Conservation (phyloP, 257 asterid genomes). For the Solanum stenotomum region DNA sequence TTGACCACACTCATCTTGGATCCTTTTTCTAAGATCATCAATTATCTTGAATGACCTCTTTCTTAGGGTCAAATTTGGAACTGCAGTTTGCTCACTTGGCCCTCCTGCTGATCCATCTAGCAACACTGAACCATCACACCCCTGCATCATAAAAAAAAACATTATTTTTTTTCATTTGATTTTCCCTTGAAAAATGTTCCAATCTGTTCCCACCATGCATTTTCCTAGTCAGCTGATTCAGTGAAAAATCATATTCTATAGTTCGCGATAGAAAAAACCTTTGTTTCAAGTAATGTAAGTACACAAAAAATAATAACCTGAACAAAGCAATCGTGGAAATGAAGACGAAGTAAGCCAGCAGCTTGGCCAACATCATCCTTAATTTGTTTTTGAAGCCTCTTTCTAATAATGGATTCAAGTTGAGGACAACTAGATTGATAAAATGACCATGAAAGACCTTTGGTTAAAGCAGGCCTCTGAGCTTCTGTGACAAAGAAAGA, state of each 20-base stretch:
- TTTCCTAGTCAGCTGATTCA: too few relatives aligned
- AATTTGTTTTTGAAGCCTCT: conserved; percentile 30
- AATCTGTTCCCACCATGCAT: not conserved
- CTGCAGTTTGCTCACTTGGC: conserved; percentile 31
- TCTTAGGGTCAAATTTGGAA: conserved; percentile 39
- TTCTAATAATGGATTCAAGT: conserved; percentile 33
- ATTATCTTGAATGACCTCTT: conserved; percentile 29
- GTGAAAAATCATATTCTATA: too few relatives aligned
- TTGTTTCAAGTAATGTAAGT: too few relatives aligned
- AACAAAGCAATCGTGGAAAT: conserved; percentile 68
- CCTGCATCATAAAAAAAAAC: not conserved
- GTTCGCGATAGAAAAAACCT: too few relatives aligned
- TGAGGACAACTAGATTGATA: conserved; percentile 40
- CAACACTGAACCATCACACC: conserved; percentile 33
- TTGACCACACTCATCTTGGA: conserved; percentile 23
- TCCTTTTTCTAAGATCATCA: conserved; percentile 30
- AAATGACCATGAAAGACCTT: conserved; percentile 50
- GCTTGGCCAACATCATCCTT: conserved; percentile 49
- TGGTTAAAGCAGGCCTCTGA: conserved; percentile 24
- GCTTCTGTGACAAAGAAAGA: conserved; percentile 14
- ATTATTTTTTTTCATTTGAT: too few relatives aligned
- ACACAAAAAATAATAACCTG: conserved; percentile 14
- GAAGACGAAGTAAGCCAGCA: conserved; percentile 74
- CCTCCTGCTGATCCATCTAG: conserved; percentile 40
- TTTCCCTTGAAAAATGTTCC: not conserved